phyloP scores from a whole-genome alignment of 1,284 basidiomycete genomes.

The Lignosus rhinocerotis region DNA sequence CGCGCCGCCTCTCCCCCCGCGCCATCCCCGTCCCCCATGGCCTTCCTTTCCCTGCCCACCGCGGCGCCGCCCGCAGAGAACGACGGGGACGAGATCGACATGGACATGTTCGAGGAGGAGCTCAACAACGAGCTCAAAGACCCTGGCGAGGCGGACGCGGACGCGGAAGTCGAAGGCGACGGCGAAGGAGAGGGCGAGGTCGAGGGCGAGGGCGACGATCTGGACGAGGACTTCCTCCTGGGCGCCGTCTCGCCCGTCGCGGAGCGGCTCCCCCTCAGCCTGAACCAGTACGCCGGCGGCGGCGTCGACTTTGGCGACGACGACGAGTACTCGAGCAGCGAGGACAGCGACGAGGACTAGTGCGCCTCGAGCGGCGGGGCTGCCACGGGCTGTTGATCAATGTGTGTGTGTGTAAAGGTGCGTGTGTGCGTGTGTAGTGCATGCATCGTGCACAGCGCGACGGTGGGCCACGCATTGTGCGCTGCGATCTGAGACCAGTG shows the following conservation, averaged over 20 bases:
- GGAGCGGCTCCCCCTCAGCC: conserved; percentile 47
- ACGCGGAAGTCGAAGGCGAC: conserved; percentile 3
- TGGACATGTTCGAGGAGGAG: conserved; percentile 42
- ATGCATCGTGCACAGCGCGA: no score
- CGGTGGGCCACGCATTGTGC: no score
- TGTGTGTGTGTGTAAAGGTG: no score
- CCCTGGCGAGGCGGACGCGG: neutral
- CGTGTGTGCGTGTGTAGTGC: no score
- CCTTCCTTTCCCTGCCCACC: conserved; percentile 18
- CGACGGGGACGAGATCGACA: conserved; percentile 36
- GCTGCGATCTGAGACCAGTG: no score
- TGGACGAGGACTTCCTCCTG: conserved; percentile 29
- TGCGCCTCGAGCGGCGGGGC: no score
- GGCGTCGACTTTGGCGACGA: conserved; percentile 39
- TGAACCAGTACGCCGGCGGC: conserved; percentile 48
- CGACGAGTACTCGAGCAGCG: conserved; percentile 63
- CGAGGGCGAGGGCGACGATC: conserved; percentile 16
- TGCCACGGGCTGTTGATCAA: no score
- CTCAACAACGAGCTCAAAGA: conserved; percentile 43
- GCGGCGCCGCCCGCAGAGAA: conserved; percentile 16
- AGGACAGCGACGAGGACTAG: conserved; percentile 70
- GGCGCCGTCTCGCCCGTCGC: conserved; percentile 44
- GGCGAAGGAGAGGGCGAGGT: conserved; percentile 27
- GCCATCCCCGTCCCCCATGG: conserved; percentile 18
- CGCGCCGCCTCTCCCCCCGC: neutral